A percentile compares a stretch with the other conserved stretches of the same genome.
phyloP scores from a whole-genome alignment of 495 filamentous ascomycete species.

The Aspergillus carlsbadensis region DNA sequence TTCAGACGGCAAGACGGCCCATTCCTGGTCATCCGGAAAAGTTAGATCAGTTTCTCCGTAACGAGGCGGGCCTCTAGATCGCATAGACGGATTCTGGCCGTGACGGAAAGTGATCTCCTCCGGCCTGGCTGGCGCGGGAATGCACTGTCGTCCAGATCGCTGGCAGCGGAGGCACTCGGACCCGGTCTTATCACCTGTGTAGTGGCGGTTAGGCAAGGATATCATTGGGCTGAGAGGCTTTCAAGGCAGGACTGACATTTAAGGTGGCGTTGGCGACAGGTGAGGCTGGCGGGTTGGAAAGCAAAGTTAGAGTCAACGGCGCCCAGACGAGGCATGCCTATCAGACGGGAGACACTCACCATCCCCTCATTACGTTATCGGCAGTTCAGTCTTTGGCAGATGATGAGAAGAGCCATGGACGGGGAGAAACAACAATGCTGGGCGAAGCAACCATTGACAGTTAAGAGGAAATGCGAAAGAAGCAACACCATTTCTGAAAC shows the following conservation, averaged over 20 bases:
- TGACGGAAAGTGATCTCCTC: slow-evolving; percentile 46
- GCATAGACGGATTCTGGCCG: slow-evolving; percentile 43
- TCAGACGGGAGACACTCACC: slow-evolving; percentile 29
- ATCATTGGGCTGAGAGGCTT: background rate
- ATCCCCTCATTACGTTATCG: slow-evolving; percentile 47
- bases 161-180: slow-evolving; percentile 42
- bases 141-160: slow-evolving; percentile 43
- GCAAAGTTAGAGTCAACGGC: background rate
- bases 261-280: slow-evolving; percentile 47
- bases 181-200: slow-evolving; percentile 42
- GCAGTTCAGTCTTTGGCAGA: slow-evolving; percentile 16
- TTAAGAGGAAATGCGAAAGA: slow-evolving; percentile 1
- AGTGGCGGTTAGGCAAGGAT: slow-evolving; percentile 5
- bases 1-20: slow-evolving; percentile 33
- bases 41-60: slow-evolving; percentile 43
- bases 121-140: slow-evolving; percentile 39
- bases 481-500: slow-evolving; percentile 7
- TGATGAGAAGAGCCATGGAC: slow-evolving; percentile 23
- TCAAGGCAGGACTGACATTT: slow-evolving; percentile 32
- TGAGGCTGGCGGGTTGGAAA: slow-evolving; percentile 31
- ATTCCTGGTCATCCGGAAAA: slow-evolving; percentile 41
- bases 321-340: background rate
- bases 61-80: slow-evolving; percentile 39
- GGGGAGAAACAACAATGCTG: slow-evolving; percentile 15
- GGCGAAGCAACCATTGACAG: slow-evolving; percentile 7